phyloP scores from a whole-genome alignment of 306 rosid genomes.

The Albizia julibrissin region DNA sequence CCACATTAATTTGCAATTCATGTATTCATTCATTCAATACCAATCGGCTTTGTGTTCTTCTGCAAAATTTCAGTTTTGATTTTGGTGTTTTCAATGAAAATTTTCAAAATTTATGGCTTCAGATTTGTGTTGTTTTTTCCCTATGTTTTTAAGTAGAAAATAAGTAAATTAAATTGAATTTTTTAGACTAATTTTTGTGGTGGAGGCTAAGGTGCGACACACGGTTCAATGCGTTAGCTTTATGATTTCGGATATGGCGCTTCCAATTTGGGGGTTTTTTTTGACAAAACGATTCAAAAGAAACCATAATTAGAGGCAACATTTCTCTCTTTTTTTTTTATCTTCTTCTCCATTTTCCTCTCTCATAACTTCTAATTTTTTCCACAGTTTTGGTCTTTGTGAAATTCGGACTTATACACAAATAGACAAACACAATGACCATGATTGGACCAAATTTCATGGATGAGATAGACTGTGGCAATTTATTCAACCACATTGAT shows the following conservation, averaged over 20 bases:
- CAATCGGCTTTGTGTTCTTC: no score
- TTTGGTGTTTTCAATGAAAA: no score
- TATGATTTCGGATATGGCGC: neutral
- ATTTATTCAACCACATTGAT: conserved; percentile 92
- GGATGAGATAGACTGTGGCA: conserved; percentile 85
- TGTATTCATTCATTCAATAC: no score
- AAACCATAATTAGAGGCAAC: neutral
- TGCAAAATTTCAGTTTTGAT: no score
- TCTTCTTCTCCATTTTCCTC: neutral
- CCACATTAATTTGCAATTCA: no score
- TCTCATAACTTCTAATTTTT: conserved; percentile 31
- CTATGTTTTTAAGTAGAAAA: no score
- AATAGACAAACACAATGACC: neutral
- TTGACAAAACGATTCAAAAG: neutral
- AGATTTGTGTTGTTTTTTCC: no score
- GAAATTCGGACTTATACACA: no score
- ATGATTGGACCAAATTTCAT: conserved; percentile 74
- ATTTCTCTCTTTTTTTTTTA: neutral
- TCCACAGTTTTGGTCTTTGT: neutral
- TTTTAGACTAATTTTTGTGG: neutral
- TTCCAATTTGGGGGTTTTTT: neutral
- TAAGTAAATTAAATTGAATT: no score
- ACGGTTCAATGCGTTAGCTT: conserved; percentile 30
- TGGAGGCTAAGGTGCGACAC: conserved; percentile 45
- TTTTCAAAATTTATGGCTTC: no score